Evolutionary conservation across 805 yeast species (phyloP).

Genomic region (Metschnikowia anglica): DNA sequence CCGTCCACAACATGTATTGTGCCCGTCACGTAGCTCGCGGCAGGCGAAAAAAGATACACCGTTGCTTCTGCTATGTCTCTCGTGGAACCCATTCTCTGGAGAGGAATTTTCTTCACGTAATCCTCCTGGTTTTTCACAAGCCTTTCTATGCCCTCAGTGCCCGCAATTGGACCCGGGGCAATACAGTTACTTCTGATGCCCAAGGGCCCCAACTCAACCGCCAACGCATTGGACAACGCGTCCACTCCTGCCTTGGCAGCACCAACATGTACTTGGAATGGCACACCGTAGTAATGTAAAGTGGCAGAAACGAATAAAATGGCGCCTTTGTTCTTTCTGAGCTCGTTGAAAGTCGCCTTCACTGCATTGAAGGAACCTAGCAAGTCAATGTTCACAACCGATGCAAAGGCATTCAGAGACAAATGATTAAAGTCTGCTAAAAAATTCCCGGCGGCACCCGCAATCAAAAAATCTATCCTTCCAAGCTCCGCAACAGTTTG

Average conservation of each 20-base stretch:
- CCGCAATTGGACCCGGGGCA: conserved; percentile 31
- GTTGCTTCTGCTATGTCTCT: conserved; percentile 33
- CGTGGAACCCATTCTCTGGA: conserved; percentile 28
- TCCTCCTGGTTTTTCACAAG: conserved; percentile 19
- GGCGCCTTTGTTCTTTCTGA: conserved; percentile 38
- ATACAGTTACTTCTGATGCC: conserved; percentile 30
- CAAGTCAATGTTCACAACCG: conserved; percentile 40
- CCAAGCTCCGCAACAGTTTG: conserved; percentile 34
- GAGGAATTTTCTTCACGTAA: conserved; percentile 21
- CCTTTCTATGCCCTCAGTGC: conserved; percentile 29
- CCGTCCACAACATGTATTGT: conserved; percentile 31
- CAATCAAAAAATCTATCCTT: conserved; percentile 43
- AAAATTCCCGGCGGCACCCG: conserved; percentile 47
- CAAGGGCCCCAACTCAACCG: conserved; percentile 32
- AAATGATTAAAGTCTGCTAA: conserved; percentile 44
- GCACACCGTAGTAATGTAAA: conserved; percentile 45
- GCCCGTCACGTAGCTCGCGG: conserved; percentile 28
- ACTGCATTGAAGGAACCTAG: conserved; percentile 44
- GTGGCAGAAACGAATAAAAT: conserved; percentile 43
- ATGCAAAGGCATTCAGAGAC: conserved; percentile 41
- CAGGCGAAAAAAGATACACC: conserved; percentile 29
- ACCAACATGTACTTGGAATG: conserved; percentile 35
- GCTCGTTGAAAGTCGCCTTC: conserved; percentile 40
- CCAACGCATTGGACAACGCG: conserved; percentile 30
- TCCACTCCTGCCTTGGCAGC: conserved; percentile 36